Evolutionary conservation across 208 protist species (phyloP), one percentile per base, ranked within the genome.

Genomic region (Trypanosoma scelopori): DNA sequence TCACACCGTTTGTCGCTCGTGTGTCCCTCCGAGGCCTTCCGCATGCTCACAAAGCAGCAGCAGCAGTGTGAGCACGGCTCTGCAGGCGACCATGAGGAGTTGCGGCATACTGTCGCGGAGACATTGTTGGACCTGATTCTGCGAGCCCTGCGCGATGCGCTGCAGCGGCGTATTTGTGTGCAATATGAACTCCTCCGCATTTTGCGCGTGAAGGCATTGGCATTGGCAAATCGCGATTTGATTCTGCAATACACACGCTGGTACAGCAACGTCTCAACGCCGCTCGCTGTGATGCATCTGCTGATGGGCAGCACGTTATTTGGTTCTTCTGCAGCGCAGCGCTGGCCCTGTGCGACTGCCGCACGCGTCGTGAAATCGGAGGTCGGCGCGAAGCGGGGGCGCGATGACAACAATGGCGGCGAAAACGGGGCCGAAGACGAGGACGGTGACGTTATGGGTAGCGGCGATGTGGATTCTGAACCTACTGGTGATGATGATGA

Each of bases 121-220:
- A n/a, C 23, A 20, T 51, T 89, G 7, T 37, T 85, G 2, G 65
- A 70, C 15, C 35, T 78, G 11, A 68, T 91, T 20, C 39, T 91
- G 12, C 62, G 55, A 11, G 76, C 87, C 16, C 46, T 93, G 13
- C 74, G 75, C 0, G 79, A 78, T 0, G 52, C 87, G 12, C 76
- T 91, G 18, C 75, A 85, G 48, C 84, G 78, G 0, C 81, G 84
- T 49, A 85, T 83, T 61, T 65, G 73, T 27, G 76, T 85, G 25
- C 82, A 91, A 75, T 91, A 91, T 65, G 87, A 90, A 65, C 65
- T 91, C 41, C 72, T 93, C 48, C 87, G 82, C 18, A 58, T 87
- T 62, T 69, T 81, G 43, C 61, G 80, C 41, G 72, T 78, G 27
- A 75, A 74, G 47, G 75, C 69, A 0, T 58, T 92, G 12, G 79